Base-by-base conservation (phyloP, 2,329 filamentous ascomycete species). In the Stagonosporopsis rhizophila region DNA sequence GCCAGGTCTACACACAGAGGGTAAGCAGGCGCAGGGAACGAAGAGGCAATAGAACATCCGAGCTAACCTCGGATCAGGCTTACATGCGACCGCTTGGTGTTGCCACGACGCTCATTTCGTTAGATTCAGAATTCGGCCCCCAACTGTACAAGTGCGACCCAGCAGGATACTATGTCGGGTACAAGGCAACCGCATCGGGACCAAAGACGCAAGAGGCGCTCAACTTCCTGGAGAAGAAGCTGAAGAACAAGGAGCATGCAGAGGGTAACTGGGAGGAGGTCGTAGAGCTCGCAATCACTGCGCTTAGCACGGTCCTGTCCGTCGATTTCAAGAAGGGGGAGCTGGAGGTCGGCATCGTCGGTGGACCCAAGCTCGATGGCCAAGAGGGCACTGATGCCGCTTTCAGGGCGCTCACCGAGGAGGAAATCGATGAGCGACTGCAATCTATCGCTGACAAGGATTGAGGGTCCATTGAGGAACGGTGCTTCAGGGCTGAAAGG, bases 321-420 rank as follows among this genome's bases (percentile, higher is more conserved):
- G 96, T 98, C 78, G 95, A 99, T 78, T 99, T 99, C 84, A 99
- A 99, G 87, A 98, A 98, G 85, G 90, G 90, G 69, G 95, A 99
- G 83, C 89, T 99, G 77, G 95, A 99, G 82, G 91, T 99, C 79
- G 95, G 95, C 62, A 93, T 99, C 73, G 95, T 97, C 51, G 95
- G 95, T 65, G 94, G 92, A 27, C 93, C 94, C 55, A 85, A 87
- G 70, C 80, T 83, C 56, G 91, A 96, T 73, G 94, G 93, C 66
- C 85, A 90, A 79, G 90, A 96, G 76, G 92, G 91, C 64, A 90
- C 89, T 61, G 85, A 91, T 71, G 79, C 89, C 45, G 83, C 82
- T 60, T 99, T 99, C 84, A 88, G 93, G 76, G 89, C 88, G 68
- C 84, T 99, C 78, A 96, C 91, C 27, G 94, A 97, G 80, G 93